phyloP scores from a whole-genome alignment of 192 early-diverging fungal species.

The Backusella tarrabulga region DNA sequence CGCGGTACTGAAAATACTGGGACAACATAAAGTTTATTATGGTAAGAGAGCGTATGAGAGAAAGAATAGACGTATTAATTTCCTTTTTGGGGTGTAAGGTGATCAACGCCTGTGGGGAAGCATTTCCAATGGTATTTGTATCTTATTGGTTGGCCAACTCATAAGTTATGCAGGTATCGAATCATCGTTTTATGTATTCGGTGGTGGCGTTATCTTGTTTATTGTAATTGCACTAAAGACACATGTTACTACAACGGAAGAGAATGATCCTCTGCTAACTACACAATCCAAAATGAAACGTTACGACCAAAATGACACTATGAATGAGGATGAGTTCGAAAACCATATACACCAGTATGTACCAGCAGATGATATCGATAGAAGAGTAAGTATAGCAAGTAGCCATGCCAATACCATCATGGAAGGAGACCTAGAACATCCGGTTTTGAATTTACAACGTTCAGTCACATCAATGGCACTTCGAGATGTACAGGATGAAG shows the following conservation, averaged over 20 bases:
- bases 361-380: constrained; percentile 1
- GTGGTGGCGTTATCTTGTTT: constrained; percentile 14
- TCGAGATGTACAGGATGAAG: constrained; percentile 24
- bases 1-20: constrained; percentile 40
- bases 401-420: constrained; percentile 29
- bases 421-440: neutral
- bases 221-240: constrained; percentile 15
- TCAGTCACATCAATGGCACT: constrained; percentile 14
- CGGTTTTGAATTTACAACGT: neutral
- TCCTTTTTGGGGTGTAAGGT: constrained; percentile 17
- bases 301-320: neutral
- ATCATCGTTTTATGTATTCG: constrained; percentile 35
- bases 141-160: constrained; percentile 20
- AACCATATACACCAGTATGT: neutral
- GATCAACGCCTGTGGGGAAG: constrained; percentile 36
- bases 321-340: neutral
- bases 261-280: constrained; percentile 19
- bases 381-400: constrained; percentile 23
- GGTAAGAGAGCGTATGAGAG: constrained; percentile 19
- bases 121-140: constrained; percentile 29
- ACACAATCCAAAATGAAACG: neutral
- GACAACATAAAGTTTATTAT: constrained; percentile 40
- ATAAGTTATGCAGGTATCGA: constrained; percentile 22
- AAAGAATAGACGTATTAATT: neutral
- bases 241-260: neutral